Percentiles rank a stretch among this genome's conserved stretches.
These are phyloP conservation scores for Fusarium haematococcum DNA, from an alignment of 2,329 filamentous ascomycete genomes.

Conservation along the genomic window DNA sequence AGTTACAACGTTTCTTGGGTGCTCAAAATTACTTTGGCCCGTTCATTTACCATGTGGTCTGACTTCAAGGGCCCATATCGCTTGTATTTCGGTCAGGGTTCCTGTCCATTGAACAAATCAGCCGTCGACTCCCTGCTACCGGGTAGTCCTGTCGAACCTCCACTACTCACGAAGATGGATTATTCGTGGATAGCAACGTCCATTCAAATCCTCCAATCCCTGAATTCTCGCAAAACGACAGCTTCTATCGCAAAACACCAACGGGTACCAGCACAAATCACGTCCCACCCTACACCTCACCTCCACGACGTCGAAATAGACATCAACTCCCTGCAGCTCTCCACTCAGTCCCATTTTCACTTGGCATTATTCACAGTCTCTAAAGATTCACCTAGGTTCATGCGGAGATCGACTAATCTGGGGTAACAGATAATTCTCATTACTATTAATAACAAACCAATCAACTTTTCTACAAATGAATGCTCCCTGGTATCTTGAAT, in stretches of 20 bases:
- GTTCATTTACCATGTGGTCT: neutral
- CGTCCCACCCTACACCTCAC: neutral
- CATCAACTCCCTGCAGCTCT: neutral
- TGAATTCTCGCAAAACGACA: neutral
- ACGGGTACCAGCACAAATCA: neutral
- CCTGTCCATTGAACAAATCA: neutral
- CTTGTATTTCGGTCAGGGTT: neutral
- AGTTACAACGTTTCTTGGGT: neutral
- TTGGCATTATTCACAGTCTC: neutral
- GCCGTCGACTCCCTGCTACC: neutral
- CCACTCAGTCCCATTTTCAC: slow-evolving; percentile 3
- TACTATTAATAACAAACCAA: slow-evolving; percentile 29
- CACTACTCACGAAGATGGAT: neutral
- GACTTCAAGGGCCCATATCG: neutral
- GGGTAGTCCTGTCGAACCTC: neutral
- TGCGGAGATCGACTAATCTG: neutral
- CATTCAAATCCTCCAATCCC: neutral
- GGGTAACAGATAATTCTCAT: slow-evolving; percentile 5
- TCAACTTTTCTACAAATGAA: slow-evolving; percentile 16
- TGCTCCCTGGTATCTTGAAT: slow-evolving; percentile 32
- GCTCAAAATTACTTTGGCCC: neutral
- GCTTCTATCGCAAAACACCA: neutral
- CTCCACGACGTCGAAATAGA: neutral
- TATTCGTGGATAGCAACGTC: neutral
- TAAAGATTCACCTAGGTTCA: neutral